A percentile compares a stretch with the other conserved stretches of the same genome.
phyloP scores from a whole-genome alignment of 2,329 filamentous ascomycete species.

The Apiospora hydei region DNA sequence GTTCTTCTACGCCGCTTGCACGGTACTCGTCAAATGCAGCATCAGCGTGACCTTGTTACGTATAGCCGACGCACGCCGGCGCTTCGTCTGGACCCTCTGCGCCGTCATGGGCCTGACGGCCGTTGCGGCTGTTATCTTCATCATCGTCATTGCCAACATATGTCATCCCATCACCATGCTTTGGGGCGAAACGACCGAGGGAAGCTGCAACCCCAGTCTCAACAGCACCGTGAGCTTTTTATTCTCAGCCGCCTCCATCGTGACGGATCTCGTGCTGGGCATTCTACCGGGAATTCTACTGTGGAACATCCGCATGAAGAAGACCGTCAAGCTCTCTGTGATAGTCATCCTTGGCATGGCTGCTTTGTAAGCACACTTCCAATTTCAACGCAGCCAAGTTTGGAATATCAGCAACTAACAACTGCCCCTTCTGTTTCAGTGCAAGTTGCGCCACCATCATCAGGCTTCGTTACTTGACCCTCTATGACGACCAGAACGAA shows the following conservation, averaged over 20 bases:
- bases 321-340: slow-evolving; percentile 53
- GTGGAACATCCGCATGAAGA: slow-evolving; percentile 51
- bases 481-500: slow-evolving; percentile 47
- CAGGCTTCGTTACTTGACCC: slow-evolving; percentile 51
- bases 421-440: slow-evolving; percentile 27
- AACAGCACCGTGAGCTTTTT: slow-evolving; percentile 44
- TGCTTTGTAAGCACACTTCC: slow-evolving; percentile 45
- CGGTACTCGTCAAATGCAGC: slow-evolving; percentile 40
- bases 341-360: slow-evolving; percentile 51
- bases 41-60: slow-evolving; percentile 42
- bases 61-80: slow-evolving; percentile 40
- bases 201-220: slow-evolving; percentile 38
- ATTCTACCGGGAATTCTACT: slow-evolving; percentile 49
- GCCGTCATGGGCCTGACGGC: slow-evolving; percentile 34
- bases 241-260: slow-evolving; percentile 45
- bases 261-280: slow-evolving; percentile 45
- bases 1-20: slow-evolving; percentile 46
- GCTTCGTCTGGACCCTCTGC: slow-evolving; percentile 39
- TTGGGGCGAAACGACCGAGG: slow-evolving; percentile 39
- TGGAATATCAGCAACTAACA: slow-evolving; percentile 20
- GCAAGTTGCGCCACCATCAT: slow-evolving; percentile 48
- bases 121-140: slow-evolving; percentile 39
- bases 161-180: slow-evolving; percentile 42
- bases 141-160: slow-evolving; percentile 39
- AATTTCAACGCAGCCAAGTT: not conserved